A percentile compares a stretch with the other conserved stretches of the same genome.
These are phyloP conservation scores for Leccinum subgranulosum DNA, from an alignment of 768 basidiomycete genomes.

Conservation along the genomic window DNA sequence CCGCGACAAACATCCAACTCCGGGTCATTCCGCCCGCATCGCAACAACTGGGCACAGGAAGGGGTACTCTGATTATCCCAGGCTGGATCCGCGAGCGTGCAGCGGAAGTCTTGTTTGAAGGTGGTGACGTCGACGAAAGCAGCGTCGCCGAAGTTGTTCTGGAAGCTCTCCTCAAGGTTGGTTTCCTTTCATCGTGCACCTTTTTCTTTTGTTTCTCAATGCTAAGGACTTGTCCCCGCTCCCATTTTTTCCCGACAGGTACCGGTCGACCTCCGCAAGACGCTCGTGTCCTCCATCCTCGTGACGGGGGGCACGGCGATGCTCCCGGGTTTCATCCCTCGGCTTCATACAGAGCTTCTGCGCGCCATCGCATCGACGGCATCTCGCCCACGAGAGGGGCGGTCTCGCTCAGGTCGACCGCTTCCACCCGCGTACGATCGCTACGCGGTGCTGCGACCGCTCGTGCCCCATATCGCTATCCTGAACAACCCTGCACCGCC, in stretches of 20 bases:
- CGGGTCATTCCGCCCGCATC: conserved; percentile 62
- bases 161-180: conserved; percentile 71
- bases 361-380: conserved; percentile 49
- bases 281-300: conserved; percentile 80
- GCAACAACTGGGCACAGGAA: conserved; percentile 68
- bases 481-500: conserved; percentile 79
- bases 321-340: conserved; percentile 89
- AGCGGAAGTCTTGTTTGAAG: conserved; percentile 87
- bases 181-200: background rate
- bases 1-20: conserved; percentile 70
- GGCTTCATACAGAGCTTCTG: conserved; percentile 77
- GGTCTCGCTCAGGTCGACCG: conserved; percentile 37
- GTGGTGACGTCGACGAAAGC: conserved; percentile 83
- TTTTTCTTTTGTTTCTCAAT: background rate
- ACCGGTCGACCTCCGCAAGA: conserved; percentile 85
- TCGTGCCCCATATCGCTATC: conserved; percentile 73
- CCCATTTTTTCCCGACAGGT: conserved; percentile 44
- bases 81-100: conserved; percentile 95
- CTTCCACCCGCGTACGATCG: conserved; percentile 62
- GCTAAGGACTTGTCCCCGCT: background rate
- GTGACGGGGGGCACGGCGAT: conserved; percentile 87
- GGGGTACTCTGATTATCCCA: conserved; percentile 79
- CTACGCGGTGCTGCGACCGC: conserved; percentile 68
- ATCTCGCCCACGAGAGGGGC: conserved; percentile 30
- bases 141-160: conserved; percentile 82